Percentiles rank a stretch among this genome's conserved stretches.
phyloP scores from a whole-genome alignment of 1,139 yeast species.

The Hyphopichia fennica region DNA sequence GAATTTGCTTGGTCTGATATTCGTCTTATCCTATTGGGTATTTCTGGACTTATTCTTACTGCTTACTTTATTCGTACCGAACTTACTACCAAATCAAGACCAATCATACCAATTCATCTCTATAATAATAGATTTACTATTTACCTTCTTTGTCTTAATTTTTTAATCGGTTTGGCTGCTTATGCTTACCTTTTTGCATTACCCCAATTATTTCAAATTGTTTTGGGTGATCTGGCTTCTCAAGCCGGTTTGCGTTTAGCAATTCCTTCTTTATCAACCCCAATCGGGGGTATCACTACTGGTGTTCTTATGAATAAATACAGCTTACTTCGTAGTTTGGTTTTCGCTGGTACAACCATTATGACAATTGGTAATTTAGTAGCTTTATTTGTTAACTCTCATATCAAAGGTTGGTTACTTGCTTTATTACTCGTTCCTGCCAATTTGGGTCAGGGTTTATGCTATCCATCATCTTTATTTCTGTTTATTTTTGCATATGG shows the following conservation, averaged over 20 bases:
- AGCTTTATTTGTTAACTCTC: constrained; percentile 22
- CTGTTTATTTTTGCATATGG: constrained; percentile 36
- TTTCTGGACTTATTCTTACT: constrained; percentile 11
- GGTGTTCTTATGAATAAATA: constrained; percentile 33
- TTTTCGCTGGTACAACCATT: constrained; percentile 26
- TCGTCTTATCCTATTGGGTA: constrained; percentile 11
- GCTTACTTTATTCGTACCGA: constrained; percentile 21
- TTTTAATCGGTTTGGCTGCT: constrained; percentile 36
- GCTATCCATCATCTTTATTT: constrained; percentile 38
- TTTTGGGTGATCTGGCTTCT: constrained; percentile 26
- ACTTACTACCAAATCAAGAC: constrained; percentile 26
- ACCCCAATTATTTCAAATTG: constrained; percentile 38
- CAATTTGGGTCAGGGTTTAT: constrained; percentile 41
- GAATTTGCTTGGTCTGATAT: constrained; percentile 20
- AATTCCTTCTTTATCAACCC: constrained; percentile 38
- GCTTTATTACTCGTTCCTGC: constrained; percentile 32
- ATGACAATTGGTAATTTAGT: constrained; percentile 34
- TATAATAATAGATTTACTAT: constrained; percentile 23
- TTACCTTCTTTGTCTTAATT: constrained; percentile 26
- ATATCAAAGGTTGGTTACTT: constrained; percentile 21
- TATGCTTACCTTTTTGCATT: constrained; percentile 39
- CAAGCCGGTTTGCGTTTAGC: constrained; percentile 32
- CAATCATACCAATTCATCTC: constrained; percentile 36
- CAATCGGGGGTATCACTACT: constrained; percentile 38
- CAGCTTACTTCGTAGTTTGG: constrained; percentile 18